Base-by-base conservation (phyloP, 2,329 filamentous ascomycete species). In the Penicillium sp. region DNA sequence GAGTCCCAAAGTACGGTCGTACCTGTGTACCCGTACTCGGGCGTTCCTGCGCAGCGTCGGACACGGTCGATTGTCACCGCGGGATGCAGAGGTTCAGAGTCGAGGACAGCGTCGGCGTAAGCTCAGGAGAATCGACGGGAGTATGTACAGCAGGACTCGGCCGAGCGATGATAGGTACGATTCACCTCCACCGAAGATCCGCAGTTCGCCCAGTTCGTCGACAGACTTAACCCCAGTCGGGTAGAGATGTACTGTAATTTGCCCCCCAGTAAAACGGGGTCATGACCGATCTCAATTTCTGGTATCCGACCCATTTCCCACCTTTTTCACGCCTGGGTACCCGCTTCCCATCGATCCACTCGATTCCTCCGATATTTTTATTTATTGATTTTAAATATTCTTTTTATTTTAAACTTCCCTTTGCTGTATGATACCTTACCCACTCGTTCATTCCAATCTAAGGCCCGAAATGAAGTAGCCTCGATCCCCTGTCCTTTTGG, bases 391-490 rank as follows among this genome's bases (percentile, higher is more conserved):
- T 39, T 38, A 39, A 39, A 43, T 20, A 16, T 16, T 18, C 4
- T 18, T 16, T 35, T 35, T 35, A 14, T 35, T 36, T 51, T 49
- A 47, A 52, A 50, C 50, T 54, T 56, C 48, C 43, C 48, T 42
- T 56, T 56, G 20, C 35, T 40, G 46, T 48, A 48, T 44, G 25
- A 46, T 46, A 39, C 38, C 42, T 44, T 44, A 47, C 42, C 44
- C 45, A 46, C 52, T 47, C 43, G 50, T 53, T 52, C 53, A 56
- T 58, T 59, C 51, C 50, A 61, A 56, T 58, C 57, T 58, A 55
- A 54, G 46, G 51, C 51, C 57, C 53, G 49, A 56, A 58, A 56
- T 51, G 55, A 57, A 53, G 53, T 60, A 61, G 57, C 38, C 59
- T 60, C 59, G 59, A 61, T 62, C 59, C 57, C 53, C 57, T 38